phyloP scores from a whole-genome alignment of 2,329 filamentous ascomycete genomes.

The Aciculosporium take region DNA sequence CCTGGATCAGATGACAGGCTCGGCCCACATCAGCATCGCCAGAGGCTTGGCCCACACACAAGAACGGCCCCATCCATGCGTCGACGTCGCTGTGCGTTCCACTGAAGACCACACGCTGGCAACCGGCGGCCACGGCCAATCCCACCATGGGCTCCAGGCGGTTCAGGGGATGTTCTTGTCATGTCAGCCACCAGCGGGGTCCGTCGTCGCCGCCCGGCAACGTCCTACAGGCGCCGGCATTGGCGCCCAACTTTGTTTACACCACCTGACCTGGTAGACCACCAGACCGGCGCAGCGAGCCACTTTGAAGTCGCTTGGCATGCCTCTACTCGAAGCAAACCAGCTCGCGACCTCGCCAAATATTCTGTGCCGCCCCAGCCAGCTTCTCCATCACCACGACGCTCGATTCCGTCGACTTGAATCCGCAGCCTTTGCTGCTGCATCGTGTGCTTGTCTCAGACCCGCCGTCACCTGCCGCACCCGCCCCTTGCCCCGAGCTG shows the following conservation, averaged over 20 bases:
- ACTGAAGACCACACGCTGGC: no score
- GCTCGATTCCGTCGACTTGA: background rate
- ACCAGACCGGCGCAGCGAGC: no score
- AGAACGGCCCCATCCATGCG: no score
- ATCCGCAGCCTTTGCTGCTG: background rate
- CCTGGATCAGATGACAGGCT: no score
- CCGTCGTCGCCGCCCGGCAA: constrained; percentile 22
- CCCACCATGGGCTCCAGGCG: constrained; percentile 2
- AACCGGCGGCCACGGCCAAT: no score
- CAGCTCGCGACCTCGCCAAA: no score
- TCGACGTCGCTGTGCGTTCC: no score
- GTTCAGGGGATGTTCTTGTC: background rate
- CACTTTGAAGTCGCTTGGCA: constrained; percentile 7
- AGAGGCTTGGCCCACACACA: no score
- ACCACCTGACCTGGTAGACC: constrained; percentile 9
- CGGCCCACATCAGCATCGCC: no score
- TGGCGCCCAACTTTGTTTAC: constrained; percentile 32
- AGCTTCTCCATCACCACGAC: constrained; percentile 10
- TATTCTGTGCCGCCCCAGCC: no score
- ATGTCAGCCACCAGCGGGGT: constrained; percentile 9
- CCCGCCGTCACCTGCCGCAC: constrained; percentile 9
- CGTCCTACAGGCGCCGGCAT: constrained; percentile 18
- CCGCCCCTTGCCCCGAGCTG: constrained; percentile 10
- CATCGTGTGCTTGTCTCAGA: background rate
- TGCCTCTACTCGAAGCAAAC: no score